Base-by-base conservation (phyloP, 2,329 filamentous ascomycete genomes). In the Paracamarosporium sp. region DNA sequence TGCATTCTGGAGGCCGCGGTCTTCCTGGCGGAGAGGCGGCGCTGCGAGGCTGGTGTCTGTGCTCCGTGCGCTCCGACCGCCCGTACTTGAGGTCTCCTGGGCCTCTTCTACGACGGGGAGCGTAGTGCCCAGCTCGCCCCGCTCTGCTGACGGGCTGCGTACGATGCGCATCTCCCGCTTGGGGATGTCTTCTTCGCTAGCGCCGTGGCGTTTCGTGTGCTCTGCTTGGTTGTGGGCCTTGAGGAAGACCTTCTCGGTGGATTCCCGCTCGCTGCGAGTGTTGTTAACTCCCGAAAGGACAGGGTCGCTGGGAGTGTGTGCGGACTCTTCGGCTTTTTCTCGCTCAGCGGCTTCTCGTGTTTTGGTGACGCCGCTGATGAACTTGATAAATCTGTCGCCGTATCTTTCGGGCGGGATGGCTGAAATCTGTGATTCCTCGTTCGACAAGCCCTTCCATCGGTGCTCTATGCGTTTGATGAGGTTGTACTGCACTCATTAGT, bases 401-500 rank as follows among this genome's bases (percentile, higher is more conserved):
- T 99, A 99, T 56, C 92, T 86, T 60, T 93, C 87, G 0, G 95
- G 94, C 0, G 93, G 91, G 24, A 98, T 89, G 2, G 95, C 93
- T 0, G 94, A 98, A 60, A 99, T 98, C 73, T 97, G 89, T 31
- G 86, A 88, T 68, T 92, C 89, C 68, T 95, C 91, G 68, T 88
- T 86, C 2, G 90, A 92, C 57, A 98, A 81, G 35, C 95, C 94
- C 81, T 99, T 99, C 90, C 93, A 95, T 79, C 98, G 95, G 78
- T 98, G 90, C 77, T 99, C 95, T 60, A 94, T 86, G 74, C 95
- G 94, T 80, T 99, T 99, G 78, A 97, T 86, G 63, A 93, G 88
- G 65, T 93, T 93, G 76, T 98, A 99, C 92, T 96, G 68, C 25
- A 25, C n/a, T 52, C 47, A 55, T 79, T 69, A 76, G 71, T 59